Evolutionary conservation across 106 monocot genomes (phyloP).

Genomic region (Narthecium ossifragum): DNA sequence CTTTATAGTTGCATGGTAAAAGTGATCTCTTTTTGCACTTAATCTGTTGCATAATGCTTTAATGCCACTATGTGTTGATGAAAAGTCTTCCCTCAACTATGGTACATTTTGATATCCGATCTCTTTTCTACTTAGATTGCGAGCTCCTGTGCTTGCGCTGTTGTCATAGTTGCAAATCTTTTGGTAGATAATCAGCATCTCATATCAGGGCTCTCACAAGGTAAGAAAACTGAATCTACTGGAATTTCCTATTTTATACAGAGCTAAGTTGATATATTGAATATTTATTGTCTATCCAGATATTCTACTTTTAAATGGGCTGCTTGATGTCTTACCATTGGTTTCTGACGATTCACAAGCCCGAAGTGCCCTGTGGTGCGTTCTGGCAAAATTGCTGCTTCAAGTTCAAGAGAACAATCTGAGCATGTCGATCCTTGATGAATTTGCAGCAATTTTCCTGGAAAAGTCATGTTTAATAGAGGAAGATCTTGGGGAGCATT

Average conservation of each 20-base stretch:
- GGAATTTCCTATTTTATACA: background rate
- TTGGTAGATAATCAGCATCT: conserved; percentile 57
- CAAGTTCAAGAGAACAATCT: conserved; percentile 30
- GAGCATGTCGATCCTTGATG: conserved; percentile 9
- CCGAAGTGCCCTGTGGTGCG: conserved; percentile 68
- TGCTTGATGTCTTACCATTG: conserved; percentile 72
- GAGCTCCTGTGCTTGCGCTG: conserved; percentile 32
- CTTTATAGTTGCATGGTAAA: no score
- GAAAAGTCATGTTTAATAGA: conserved; percentile 45
- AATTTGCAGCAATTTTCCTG: conserved; percentile 29
- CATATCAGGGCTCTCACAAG: conserved; percentile 32
- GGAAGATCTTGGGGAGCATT: conserved; percentile 54
- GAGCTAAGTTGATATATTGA: background rate
- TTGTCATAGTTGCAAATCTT: conserved; percentile 77
- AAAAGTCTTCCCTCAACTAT: background rate
- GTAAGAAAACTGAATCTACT: conserved; percentile 16
- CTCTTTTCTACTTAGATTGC: conserved; percentile 38
- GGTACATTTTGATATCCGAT: background rate
- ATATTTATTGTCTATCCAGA: conserved; percentile 34
- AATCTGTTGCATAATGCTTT: no score
- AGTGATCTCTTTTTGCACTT: no score
- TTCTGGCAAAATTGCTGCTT: conserved; percentile 36
- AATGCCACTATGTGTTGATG: no score
- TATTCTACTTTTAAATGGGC: conserved; percentile 39
- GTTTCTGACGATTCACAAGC: conserved; percentile 58